These are phyloP conservation scores for Pseudogymnoascus sp. DNA, from an alignment of 2,329 filamentous ascomycete genomes.

Conservation along the genomic window DNA sequence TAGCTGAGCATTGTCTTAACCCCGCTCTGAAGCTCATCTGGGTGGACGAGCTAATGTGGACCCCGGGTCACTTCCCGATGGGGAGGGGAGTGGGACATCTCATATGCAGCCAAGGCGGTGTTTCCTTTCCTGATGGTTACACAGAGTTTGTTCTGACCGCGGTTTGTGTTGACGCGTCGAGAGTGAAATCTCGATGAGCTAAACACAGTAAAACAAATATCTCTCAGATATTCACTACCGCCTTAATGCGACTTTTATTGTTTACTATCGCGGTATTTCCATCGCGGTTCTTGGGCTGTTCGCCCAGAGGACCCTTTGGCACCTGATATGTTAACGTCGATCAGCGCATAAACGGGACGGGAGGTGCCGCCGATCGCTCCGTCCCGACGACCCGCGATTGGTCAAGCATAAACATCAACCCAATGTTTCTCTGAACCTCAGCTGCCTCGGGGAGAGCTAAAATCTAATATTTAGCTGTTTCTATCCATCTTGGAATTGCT, in stretches of 20 bases:
- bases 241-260: background rate
- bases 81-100: background rate
- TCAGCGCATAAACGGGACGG: background rate
- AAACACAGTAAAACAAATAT: background rate
- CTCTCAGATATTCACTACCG: background rate
- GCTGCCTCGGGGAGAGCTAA: background rate
- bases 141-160: background rate
- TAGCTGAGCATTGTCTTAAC: background rate
- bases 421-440: background rate
- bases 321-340: background rate
- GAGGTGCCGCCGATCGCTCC: background rate
- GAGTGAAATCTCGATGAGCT: background rate
- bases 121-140: background rate
- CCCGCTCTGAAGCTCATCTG: background rate
- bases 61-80: background rate
- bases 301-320: background rate
- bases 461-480: conserved; percentile 4
- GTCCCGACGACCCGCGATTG: background rate
- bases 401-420: background rate
- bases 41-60: background rate
- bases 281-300: background rate
- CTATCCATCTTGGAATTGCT: background rate
- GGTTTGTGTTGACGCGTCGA: background rate
- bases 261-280: background rate
- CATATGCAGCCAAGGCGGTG: background rate